Evolutionary conservation across 225 moss, liverwort and hornwort species (phyloP).

Genomic region (Ulota crispa): DNA sequence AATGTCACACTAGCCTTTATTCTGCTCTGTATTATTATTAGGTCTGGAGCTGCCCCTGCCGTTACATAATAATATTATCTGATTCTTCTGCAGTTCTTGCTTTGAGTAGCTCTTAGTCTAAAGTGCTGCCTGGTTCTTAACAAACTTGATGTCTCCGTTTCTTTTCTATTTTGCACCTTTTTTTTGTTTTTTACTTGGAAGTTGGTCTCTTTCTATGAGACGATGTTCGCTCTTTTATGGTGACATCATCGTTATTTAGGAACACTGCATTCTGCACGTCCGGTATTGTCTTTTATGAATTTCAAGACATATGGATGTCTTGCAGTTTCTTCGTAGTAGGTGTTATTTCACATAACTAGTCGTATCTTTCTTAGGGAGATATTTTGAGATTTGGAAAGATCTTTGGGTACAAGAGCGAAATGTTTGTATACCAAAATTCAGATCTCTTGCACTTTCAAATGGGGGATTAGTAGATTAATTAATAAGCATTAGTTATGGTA

Average conservation of each 20-base stretch:
- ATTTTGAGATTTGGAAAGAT: background rate
- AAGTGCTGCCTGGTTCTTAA: too few relatives aligned
- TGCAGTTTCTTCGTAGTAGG: background rate
- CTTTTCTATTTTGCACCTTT: background rate
- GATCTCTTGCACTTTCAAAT: background rate
- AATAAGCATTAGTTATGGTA: too few relatives aligned
- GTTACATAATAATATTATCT: background rate
- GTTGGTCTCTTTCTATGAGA: background rate
- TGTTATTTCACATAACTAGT: too few relatives aligned
- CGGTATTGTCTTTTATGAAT: background rate
- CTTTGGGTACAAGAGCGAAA: too few relatives aligned
- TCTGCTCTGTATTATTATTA: background rate
- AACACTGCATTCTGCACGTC: background rate
- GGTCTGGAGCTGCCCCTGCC: background rate
- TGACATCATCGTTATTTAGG: background rate
- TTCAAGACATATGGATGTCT: background rate
- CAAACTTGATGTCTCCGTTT: background rate
- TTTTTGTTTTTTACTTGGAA: background rate
- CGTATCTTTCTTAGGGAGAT: background rate
- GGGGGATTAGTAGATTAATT: too few relatives aligned
- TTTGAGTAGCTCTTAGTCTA: too few relatives aligned
- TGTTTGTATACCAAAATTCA: background rate
- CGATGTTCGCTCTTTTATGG: background rate
- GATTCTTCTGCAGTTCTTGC: too few relatives aligned
- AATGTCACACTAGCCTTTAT: background rate